Percentiles rank a stretch among this genome's conserved stretches.
Conservation (phyloP, 2,329 filamentous ascomycete species). For the Neofusicoccum umdonicola region DNA sequence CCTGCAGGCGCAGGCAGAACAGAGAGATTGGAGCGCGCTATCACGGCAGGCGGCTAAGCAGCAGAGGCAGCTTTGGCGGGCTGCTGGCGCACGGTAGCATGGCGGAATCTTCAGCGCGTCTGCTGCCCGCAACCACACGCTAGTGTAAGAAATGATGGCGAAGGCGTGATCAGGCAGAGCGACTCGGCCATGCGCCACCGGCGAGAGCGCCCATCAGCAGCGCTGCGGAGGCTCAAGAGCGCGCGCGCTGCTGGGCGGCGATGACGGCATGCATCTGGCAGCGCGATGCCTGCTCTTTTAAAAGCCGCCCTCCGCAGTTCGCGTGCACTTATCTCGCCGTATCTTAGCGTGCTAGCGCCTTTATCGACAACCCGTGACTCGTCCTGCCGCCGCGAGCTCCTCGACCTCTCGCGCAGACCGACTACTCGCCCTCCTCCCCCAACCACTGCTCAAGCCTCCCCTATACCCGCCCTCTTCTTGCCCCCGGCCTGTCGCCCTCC, state of each 20-base stretch:
- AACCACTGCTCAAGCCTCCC: constrained; percentile 4
- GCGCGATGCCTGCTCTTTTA: constrained; percentile 9
- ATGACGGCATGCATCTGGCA: constrained; percentile 10
- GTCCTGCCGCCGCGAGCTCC: background rate
- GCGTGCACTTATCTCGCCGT: background rate
- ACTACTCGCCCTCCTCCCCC: constrained; percentile 4
- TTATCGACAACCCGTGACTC: constrained; percentile 3
- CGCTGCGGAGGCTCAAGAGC: constrained; percentile 1
- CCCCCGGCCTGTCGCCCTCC: background rate
- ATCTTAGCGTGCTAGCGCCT: background rate
- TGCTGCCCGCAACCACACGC: constrained; percentile 1
- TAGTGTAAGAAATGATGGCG: constrained; percentile 13
- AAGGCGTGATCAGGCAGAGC: constrained; percentile 14
- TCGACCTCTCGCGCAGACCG: constrained; percentile 9
- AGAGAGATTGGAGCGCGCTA: background rate
- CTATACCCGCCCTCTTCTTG: background rate
- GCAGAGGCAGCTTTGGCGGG: background rate
- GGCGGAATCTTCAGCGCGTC: constrained; percentile 10
- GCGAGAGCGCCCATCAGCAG: background rate
- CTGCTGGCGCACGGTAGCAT: background rate
- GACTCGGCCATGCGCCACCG: constrained; percentile 13
- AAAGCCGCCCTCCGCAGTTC: background rate
- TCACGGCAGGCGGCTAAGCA: constrained; percentile 3
- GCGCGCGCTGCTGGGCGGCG: background rate
- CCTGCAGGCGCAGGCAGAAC: background rate